Evolutionary conservation across 2,329 filamentous ascomycete species (phyloP), one percentile per base, ranked within the genome.

Genomic region (Fusarium sp.): DNA sequence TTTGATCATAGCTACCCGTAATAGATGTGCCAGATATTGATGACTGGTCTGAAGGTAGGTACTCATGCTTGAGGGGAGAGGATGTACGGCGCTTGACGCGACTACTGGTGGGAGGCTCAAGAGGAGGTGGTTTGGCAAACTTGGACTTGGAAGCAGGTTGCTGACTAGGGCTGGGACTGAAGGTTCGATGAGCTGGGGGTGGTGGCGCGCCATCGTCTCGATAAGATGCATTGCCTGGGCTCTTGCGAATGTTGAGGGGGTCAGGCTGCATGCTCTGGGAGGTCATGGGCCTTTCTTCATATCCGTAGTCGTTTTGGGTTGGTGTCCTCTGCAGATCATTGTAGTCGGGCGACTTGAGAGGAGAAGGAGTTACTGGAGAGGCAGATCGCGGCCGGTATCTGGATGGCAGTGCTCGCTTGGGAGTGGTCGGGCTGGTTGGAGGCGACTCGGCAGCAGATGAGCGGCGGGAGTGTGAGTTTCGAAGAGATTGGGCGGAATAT

Each of bases 41-140:
- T 0, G 87, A 89, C 47, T 84, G 80, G 50, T 90, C 88, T 2
- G 96, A 98, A 16, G 95, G 95, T 67, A 94, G 91, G 74, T 98
- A 99, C 80, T 99, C 95, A 77, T 98, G 95, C 82, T 99, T 99
- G 49, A 99, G 84, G 1, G 96, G 96, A 3, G 96, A 99, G 0
- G 96, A 98, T 3, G 90, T 92, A 20, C 94, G 89, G 43, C 94
- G 89, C 75, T 91, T 88, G 23, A 88, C 69, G 78, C 78, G 84
- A 68, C 73, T 75, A 31, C 77, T 78, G 70, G 73, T 78, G 74
- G 77, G 80, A 77, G 72, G 78, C 72, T 82, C 90, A 75, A 75
- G 83, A 76, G 78, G 89, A 70, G 78, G 89, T 70, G 77, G 84
- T 63, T 67, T 66, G 49, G 70, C 13, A 57, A 70, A 56, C 62